Evolutionary conservation across 805 yeast species (phyloP).

Genomic region (Saccharomycopsis javanensis): DNA sequence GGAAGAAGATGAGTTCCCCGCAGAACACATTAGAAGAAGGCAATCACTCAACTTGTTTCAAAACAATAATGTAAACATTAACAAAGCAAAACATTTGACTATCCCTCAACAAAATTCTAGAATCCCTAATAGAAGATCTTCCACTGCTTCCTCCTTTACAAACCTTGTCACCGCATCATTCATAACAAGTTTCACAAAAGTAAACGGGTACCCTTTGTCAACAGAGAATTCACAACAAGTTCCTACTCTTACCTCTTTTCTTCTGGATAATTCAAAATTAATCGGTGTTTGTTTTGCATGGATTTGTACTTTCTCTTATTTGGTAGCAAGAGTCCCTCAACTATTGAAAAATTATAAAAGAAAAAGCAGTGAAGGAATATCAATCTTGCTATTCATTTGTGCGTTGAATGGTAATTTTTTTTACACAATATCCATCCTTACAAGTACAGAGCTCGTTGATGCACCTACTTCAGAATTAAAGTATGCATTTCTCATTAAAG

Average conservation of each 20-base stretch:
- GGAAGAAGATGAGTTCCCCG: slow-evolving; percentile 10
- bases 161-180: slow-evolving; percentile 18
- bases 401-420: slow-evolving; percentile 73
- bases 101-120: neutral
- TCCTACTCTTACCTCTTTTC: neutral
- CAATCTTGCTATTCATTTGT: slow-evolving; percentile 69
- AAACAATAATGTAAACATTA: neutral
- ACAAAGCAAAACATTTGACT: neutral
- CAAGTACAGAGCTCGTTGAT: slow-evolving; percentile 45
- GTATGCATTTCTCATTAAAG: slow-evolving; percentile 46
- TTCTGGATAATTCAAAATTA: slow-evolving; percentile 7
- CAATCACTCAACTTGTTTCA: neutral
- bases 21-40: slow-evolving; percentile 12
- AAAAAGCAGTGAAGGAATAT: slow-evolving; percentile 79
- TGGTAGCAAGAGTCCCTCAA: slow-evolving; percentile 79
- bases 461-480: slow-evolving; percentile 17
- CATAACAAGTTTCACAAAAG: slow-evolving; percentile 16
- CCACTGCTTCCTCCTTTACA: slow-evolving; percentile 9
- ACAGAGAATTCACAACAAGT: neutral
- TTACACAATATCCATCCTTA: slow-evolving; percentile 65
- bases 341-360: slow-evolving; percentile 64
- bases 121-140: neutral
- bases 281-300: slow-evolving; percentile 57
- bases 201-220: slow-evolving; percentile 10
- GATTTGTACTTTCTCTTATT: slow-evolving; percentile 67